Evolutionary conservation across 1,139 yeast species (phyloP).

Genomic region (Debaryomycetaceae sp.): DNA sequence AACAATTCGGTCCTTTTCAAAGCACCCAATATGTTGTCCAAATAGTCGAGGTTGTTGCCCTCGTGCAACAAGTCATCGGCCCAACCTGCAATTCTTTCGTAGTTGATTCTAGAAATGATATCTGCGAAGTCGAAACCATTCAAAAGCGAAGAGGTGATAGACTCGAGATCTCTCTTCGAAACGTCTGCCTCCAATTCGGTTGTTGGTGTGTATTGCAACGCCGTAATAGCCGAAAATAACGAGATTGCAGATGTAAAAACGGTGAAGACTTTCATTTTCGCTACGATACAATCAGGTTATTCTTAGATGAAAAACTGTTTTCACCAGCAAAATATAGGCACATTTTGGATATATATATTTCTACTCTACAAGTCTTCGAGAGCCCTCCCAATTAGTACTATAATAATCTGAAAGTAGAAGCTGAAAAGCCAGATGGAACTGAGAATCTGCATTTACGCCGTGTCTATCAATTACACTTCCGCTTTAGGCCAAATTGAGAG

Average conservation of each 20-base stretch:
- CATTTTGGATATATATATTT: neutral
- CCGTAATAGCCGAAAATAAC: neutral
- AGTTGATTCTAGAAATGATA: slow-evolving; percentile 12
- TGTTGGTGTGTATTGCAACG: neutral
- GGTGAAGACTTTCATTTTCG: neutral
- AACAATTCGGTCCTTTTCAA: slow-evolving; percentile 23
- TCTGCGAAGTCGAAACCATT: slow-evolving; percentile 2
- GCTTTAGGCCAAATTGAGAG: neutral
- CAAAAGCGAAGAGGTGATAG: slow-evolving; percentile 8
- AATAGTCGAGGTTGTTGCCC: slow-evolving; percentile 19
- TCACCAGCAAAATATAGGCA: too few species aligned
- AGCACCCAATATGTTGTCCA: slow-evolving; percentile 24
- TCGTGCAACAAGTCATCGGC: slow-evolving; percentile 23
- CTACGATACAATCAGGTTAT: too few species aligned
- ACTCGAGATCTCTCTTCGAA: slow-evolving; percentile 20
- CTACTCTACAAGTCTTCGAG: neutral
- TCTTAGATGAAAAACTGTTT: too few species aligned
- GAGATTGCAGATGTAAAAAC: neutral
- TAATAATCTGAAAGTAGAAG: neutral
- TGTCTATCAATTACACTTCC: neutral
- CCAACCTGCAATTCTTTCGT: slow-evolving; percentile 31
- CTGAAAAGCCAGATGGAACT: neutral
- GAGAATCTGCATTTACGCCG: neutral
- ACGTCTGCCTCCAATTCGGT: slow-evolving; percentile 10
- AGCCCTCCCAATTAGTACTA: neutral